Evolutionary conservation across 2,329 filamentous ascomycete species (phyloP).

Genomic region (Xylaria digitata): DNA sequence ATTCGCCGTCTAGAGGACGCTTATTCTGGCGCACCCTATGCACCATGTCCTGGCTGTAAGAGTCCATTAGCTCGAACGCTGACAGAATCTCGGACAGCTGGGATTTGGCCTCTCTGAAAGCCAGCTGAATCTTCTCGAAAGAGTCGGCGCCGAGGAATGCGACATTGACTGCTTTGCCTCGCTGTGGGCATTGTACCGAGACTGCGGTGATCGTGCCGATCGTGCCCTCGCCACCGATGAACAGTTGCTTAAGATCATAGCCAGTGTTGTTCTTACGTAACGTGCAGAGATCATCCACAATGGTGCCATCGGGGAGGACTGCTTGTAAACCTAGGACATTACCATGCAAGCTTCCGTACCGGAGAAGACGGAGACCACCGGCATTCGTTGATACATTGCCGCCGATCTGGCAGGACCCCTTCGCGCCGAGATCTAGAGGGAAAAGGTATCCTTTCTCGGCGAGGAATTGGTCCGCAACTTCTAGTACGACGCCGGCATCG

Average conservation of each 20-base stretch:
- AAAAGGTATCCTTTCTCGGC: conserved; percentile 89
- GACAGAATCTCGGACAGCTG: conserved; percentile 96
- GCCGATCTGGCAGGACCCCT: conserved; percentile 95
- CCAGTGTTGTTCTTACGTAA: conserved; percentile 99
- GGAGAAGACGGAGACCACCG: conserved; percentile 86
- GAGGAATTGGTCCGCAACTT: conserved; percentile 87
- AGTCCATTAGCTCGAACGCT: conserved; percentile 98
- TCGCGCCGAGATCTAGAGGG: conserved; percentile 95
- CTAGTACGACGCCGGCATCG: conserved; percentile 91
- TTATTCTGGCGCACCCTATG: conserved; percentile 79
- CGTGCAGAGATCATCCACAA: conserved; percentile 87
- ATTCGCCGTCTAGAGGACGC: conserved; percentile 81
- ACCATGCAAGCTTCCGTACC: conserved; percentile 95
- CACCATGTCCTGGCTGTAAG: conserved; percentile 81
- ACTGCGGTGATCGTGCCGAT: conserved; percentile 93
- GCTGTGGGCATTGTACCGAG: conserved; percentile 88
- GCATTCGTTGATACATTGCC: conserved; percentile 97
- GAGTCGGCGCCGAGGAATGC: conserved; percentile 93
- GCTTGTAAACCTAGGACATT: conserved; percentile 93
- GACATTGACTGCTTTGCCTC: conserved; percentile 89
- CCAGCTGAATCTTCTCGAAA: conserved; percentile 86
- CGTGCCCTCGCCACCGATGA: conserved; percentile 95
- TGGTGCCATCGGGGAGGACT: conserved; percentile 90
- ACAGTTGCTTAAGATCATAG: conserved; percentile 81
- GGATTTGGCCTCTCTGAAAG: conserved; percentile 88